phyloP scores from a whole-genome alignment of 2,329 filamentous ascomycete species.

The Spiromastix sp. region DNA sequence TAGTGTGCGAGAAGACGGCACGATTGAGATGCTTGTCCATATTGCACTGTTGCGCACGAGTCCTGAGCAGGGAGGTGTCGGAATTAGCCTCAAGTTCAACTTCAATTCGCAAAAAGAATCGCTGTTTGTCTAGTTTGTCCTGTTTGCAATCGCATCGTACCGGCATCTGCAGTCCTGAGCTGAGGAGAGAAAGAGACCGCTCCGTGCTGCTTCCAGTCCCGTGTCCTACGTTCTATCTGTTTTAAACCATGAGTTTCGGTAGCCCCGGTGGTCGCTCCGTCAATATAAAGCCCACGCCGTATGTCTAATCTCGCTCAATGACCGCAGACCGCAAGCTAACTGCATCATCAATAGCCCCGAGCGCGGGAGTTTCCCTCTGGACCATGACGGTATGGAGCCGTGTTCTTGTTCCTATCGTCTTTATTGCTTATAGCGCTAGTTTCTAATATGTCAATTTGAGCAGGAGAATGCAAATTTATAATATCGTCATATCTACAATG shows the following conservation, averaged over 20 bases:
- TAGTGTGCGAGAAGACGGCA: too few relatives aligned
- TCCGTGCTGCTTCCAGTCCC: background rate
- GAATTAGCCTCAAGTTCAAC: too few relatives aligned
- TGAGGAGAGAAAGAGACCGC: too few relatives aligned
- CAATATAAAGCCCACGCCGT: constrained; percentile 60
- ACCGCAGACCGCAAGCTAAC: too few relatives aligned
- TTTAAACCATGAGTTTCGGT: constrained; percentile 47
- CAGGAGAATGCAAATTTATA: constrained; percentile 85
- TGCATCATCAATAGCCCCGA: constrained; percentile 65
- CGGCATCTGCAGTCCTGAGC: too few relatives aligned
- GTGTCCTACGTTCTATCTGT: background rate
- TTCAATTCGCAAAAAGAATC: too few relatives aligned
- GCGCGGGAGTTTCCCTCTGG: constrained; percentile 88
- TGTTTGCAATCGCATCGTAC: too few relatives aligned
- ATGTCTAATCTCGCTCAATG: constrained; percentile 26
- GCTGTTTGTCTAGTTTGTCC: constrained; percentile 20
- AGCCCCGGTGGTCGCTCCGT: constrained; percentile 56
- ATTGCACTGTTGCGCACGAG: too few relatives aligned
- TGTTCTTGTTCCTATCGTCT: background rate
- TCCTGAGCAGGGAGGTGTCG: too few relatives aligned
- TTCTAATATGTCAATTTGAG: background rate
- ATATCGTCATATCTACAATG: constrained; percentile 81
- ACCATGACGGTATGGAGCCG: constrained; percentile 61
- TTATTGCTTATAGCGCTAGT: background rate
- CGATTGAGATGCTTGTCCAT: too few relatives aligned